Percentiles rank a stretch among this genome's conserved stretches.
Conservation (phyloP, 139 green algal species). For the Penium margaritaceum region DNA sequence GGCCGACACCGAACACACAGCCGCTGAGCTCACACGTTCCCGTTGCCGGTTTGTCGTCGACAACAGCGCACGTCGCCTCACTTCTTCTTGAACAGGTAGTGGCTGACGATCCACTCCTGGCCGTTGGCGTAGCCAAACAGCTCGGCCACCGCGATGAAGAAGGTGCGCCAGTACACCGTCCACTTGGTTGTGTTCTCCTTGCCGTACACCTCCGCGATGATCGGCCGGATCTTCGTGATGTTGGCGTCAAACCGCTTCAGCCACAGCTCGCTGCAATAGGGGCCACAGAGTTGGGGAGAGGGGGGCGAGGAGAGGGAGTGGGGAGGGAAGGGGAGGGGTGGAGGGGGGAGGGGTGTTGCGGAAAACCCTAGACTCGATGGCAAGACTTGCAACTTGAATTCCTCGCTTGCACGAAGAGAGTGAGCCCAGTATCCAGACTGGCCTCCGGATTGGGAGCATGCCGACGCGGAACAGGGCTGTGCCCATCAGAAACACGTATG, state of each 20-base stretch:
- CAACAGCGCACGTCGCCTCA: no score
- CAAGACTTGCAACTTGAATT: no score
- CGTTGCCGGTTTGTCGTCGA: no score
- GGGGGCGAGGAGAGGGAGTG: background rate
- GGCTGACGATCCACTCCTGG: slow-evolving; percentile 75
- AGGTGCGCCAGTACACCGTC: slow-evolving; percentile 69
- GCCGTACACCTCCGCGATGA: slow-evolving; percentile 63
- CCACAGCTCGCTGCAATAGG: slow-evolving; percentile 60
- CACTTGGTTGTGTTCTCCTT: slow-evolving; percentile 45
- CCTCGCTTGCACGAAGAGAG: no score
- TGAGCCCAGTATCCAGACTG: no score
- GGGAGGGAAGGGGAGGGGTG: background rate
- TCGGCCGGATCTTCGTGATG: slow-evolving; percentile 37
- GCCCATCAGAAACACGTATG: no score
- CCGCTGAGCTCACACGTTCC: no score
- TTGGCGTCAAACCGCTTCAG: slow-evolving; percentile 54
- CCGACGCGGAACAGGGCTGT: no score
- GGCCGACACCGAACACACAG: no score
- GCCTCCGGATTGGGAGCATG: no score
- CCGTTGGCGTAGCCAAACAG: slow-evolving; percentile 76
- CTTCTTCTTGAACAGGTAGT: slow-evolving; percentile 66
- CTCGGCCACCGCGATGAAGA: slow-evolving; percentile 83
- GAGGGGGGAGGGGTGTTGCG: background rate
- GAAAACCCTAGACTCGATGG: no score
- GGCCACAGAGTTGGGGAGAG: background rate